These are phyloP conservation scores for Taphrina flavorubra DNA, from an alignment of 1,139 yeast species.

Conservation along the genomic window DNA sequence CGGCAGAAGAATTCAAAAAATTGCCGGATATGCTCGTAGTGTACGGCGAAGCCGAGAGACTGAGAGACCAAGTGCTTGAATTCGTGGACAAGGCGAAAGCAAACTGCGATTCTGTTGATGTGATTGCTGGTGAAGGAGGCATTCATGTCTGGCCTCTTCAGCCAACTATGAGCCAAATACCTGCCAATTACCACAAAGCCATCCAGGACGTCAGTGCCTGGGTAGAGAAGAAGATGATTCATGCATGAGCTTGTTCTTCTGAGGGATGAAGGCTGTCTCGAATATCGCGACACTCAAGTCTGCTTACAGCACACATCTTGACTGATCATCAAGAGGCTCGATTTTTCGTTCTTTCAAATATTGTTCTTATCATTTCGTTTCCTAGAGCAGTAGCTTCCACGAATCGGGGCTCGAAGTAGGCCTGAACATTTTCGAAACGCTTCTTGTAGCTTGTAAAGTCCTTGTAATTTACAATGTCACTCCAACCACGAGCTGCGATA, in stretches of 20 bases:
- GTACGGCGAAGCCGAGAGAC: conserved; percentile 28
- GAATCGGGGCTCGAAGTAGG: conserved; percentile 81
- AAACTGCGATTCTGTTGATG: conserved; percentile 7
- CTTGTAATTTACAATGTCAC: conserved; percentile 76
- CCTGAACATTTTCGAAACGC: conserved; percentile 78
- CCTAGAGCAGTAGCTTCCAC: conserved; percentile 88
- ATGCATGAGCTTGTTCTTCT: not conserved
- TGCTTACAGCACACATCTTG: too few relatives aligned
- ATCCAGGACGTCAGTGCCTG: conserved; percentile 21
- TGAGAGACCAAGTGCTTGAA: conserved; percentile 17
- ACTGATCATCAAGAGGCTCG: not conserved
- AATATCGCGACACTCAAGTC: too few relatives aligned
- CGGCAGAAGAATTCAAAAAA: conserved; percentile 6
- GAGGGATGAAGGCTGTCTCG: too few relatives aligned
- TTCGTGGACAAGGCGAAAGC: conserved; percentile 15
- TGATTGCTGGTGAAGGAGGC: conserved; percentile 12
- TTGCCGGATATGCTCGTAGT: conserved; percentile 21
- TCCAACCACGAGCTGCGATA: conserved; percentile 63
- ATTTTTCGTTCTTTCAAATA: conserved; percentile 49
- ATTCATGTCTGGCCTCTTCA: conserved; percentile 34
- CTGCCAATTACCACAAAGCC: conserved; percentile 26
- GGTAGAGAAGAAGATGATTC: conserved; percentile 37
- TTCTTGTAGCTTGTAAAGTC: conserved; percentile 72
- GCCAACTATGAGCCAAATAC: not conserved
- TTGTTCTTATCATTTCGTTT: conserved; percentile 95